A percentile compares a stretch with the other conserved stretches of the same genome.
Conservation (phyloP, 306 rosid species). For the Citrullus amarus region DNA sequence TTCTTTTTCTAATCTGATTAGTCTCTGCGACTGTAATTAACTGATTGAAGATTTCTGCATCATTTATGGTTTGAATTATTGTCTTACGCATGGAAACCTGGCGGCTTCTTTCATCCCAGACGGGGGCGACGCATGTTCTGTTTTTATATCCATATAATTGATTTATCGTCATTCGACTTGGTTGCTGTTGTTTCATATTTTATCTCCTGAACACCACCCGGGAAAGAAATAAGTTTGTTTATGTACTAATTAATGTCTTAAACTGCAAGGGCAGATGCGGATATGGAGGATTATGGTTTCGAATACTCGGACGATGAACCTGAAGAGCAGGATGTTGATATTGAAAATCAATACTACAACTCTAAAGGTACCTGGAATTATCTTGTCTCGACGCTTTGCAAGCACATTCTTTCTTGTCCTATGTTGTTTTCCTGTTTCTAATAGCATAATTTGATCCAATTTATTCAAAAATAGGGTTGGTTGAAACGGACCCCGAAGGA, state of each 20-base stretch:
- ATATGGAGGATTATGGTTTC: conserved; percentile 97
- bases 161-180: neutral
- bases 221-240: neutral
- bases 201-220: neutral
- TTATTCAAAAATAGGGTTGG: conserved; percentile 42
- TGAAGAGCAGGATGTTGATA: conserved; percentile 97
- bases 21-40: neutral
- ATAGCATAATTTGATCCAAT: neutral
- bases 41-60: neutral
- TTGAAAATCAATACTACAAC: conserved; percentile 95
- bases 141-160: neutral
- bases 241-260: neutral
- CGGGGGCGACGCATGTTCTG: neutral
- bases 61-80: neutral
- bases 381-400: neutral
- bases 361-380: conserved; percentile 46
- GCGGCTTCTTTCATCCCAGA: neutral
- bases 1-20: neutral
- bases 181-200: neutral
- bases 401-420: neutral
- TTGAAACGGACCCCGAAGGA: conserved; percentile 83
- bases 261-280: conserved; percentile 54
- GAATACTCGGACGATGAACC: conserved; percentile 99
- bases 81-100: neutral
- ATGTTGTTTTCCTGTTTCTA: neutral